Percentiles rank a stretch among this genome's conserved stretches.
Evolutionary conservation across 768 basidiomycete genomes (phyloP).

Genomic region (Tephrocybe rancida): DNA sequence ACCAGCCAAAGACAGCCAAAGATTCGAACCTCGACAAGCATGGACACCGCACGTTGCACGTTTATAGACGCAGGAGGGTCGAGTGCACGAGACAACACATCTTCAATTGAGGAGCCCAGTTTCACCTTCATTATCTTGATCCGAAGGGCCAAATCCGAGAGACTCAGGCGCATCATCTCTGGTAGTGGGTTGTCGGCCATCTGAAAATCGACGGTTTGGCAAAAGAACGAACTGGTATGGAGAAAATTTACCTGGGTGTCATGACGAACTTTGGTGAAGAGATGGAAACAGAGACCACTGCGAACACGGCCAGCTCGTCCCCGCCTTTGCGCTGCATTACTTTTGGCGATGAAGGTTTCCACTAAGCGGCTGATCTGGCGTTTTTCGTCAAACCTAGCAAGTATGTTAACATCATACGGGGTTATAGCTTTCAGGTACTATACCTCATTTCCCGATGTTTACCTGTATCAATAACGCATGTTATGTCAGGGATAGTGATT

Average conservation of each 20-base stretch:
- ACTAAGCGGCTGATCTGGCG: conserved; percentile 90
- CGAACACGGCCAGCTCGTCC: conserved; percentile 93
- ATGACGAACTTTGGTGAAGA: conserved; percentile 88
- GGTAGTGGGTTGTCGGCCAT: conserved; percentile 90
- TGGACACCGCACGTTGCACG: conserved; percentile 86
- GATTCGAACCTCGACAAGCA: conserved; percentile 78
- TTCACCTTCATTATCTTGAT: conserved; percentile 95
- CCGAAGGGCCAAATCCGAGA: conserved; percentile 88
- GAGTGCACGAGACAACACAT: conserved; percentile 82
- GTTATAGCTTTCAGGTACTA: not conserved
- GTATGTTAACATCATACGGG: not conserved
- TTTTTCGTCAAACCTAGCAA: conserved; percentile 88
- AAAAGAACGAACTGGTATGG: not conserved
- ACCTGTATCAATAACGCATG: conserved; percentile 93
- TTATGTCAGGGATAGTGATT: conserved; percentile 97
- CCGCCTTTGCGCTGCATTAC: conserved; percentile 87
- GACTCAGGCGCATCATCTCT: conserved; percentile 92
- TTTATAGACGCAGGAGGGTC: conserved; percentile 89
- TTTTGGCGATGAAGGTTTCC: conserved; percentile 89
- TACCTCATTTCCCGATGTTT: conserved; percentile 94
- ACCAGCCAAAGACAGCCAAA: not conserved
- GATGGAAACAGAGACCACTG: conserved; percentile 88
- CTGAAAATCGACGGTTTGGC: conserved; percentile 36
- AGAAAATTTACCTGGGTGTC: conserved; percentile 60
- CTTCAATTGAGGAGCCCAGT: conserved; percentile 84